These are phyloP conservation scores for Pezicula radicicola DNA, from an alignment of 2,329 filamentous ascomycete genomes.

Conservation along the genomic window DNA sequence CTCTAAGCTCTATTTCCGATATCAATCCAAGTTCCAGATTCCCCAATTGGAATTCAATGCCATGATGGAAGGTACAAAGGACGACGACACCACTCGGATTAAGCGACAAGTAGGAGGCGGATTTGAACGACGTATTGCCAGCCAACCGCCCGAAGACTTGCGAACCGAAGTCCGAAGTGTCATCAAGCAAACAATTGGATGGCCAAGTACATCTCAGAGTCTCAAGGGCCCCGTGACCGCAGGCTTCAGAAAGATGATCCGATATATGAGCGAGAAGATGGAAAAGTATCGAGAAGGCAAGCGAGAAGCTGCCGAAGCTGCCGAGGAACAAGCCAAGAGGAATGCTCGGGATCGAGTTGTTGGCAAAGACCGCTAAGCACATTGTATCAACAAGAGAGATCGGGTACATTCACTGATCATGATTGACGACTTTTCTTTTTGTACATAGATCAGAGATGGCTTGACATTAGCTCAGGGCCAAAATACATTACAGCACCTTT, in stretches of 20 bases:
- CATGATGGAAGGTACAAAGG: constrained; percentile 75
- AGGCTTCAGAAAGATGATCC: constrained; percentile 64
- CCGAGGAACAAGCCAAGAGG: constrained; percentile 1
- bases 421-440: no score
- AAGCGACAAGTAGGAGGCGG: constrained; percentile 73
- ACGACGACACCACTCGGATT: constrained; percentile 67
- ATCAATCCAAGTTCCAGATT: constrained; percentile 86
- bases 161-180: constrained; percentile 67
- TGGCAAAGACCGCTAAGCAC: no score
- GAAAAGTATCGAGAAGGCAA: constrained; percentile 50
- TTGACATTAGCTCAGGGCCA: no score
- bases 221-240: constrained; percentile 81
- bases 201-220: constrained; percentile 88
- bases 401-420: no score
- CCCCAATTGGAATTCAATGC: constrained; percentile 78
- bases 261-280: constrained; percentile 82
- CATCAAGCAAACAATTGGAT: constrained; percentile 84
- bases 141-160: constrained; percentile 64
- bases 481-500: no score
- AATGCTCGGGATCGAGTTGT: no score
- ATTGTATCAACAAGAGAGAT: no score
- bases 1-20: constrained; percentile 88
- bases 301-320: constrained; percentile 13
- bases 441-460: no score
- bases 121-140: constrained; percentile 83